Percentiles rank a stretch among this genome's conserved stretches.
Conservation (phyloP, 306 rosid genomes). For the Arachis hypogaea region DNA sequence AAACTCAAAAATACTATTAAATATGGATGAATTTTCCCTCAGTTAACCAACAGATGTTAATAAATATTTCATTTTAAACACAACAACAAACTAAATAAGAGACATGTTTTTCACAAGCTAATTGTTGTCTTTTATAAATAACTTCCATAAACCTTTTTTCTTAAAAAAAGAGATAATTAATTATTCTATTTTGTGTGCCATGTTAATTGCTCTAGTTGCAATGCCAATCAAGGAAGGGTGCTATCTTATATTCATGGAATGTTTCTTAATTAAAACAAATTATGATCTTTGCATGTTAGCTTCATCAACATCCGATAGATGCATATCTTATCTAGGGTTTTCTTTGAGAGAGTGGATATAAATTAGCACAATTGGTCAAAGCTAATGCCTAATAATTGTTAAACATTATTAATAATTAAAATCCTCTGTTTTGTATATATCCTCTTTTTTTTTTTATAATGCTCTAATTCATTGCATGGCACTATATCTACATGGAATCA, state of each 20-base stretch:
- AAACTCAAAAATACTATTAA: too few species aligned
- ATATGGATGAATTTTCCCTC: too few species aligned
- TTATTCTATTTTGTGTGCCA: neutral
- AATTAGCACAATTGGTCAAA: neutral
- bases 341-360: neutral
- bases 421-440: neutral
- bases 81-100: too few species aligned
- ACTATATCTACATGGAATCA: constrained; percentile 14
- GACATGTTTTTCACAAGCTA: too few species aligned
- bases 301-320: neutral
- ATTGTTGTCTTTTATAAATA: neutral
- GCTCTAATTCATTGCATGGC: constrained; percentile 3
- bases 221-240: neutral
- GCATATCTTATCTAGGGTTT: neutral
- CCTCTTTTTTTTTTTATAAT: neutral
- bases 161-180: too few species aligned
- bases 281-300: neutral
- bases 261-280: neutral
- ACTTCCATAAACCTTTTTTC: neutral
- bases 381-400: neutral
- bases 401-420: neutral
- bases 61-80: too few species aligned
- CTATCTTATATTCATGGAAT: neutral
- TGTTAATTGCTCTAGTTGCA: neutral
- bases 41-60: too few species aligned